Conservation (phyloP, 192 early-diverging fungal species). For the Entophlyctis luteolus region DNA sequence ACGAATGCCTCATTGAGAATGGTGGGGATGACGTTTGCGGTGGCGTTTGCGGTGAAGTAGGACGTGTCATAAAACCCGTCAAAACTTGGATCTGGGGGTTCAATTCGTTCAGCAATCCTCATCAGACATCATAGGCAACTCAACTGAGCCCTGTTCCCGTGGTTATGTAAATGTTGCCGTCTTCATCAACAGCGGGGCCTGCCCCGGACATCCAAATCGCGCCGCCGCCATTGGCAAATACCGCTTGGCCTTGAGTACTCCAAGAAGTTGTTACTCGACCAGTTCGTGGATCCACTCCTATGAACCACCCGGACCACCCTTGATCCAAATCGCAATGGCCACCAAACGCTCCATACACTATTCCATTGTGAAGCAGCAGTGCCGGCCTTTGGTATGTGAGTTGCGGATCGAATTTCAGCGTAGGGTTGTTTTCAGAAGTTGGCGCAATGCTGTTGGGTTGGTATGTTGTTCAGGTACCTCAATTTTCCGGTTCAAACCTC, state of each 20-base stretch:
- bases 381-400: constrained; percentile 4
- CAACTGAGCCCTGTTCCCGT: constrained; percentile 9
- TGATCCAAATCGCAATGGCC: constrained; percentile 20
- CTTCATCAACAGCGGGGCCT: constrained; percentile 1
- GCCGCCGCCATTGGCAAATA: constrained; percentile 10
- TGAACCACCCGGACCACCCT: constrained; percentile 21
- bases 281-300: neutral
- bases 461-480: neutral
- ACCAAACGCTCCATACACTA: constrained; percentile 23
- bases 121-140: neutral
- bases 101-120: neutral
- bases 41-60: constrained; percentile 4
- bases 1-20: constrained; percentile 1
- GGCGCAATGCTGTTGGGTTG: constrained; percentile 10
- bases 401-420: constrained; percentile 1
- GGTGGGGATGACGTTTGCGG: neutral
- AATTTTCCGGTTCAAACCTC: neutral
- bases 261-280: neutral
- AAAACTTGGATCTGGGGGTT: neutral
- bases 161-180: neutral
- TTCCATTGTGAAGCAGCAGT: neutral
- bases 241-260: neutral
- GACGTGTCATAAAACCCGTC: neutral
- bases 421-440: constrained; percentile 15
- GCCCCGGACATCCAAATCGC: constrained; percentile 13